Base-by-base conservation (phyloP, 1,284 basidiomycete species). In the Somion occarium region DNA sequence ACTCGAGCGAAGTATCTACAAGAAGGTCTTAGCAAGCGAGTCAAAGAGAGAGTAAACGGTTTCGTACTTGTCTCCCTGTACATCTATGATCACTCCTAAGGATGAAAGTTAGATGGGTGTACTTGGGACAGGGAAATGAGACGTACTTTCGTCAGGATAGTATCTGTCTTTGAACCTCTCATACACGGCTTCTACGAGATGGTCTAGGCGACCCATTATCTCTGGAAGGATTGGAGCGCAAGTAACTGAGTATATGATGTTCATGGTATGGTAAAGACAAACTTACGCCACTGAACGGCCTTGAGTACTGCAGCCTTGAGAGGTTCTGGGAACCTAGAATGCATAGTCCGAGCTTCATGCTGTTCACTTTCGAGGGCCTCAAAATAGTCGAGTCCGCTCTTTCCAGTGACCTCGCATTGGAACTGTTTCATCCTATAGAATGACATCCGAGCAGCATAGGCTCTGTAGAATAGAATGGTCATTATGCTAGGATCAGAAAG, bases 91-190 rank as follows among this genome's bases (percentile, higher is more conserved):
- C 39, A 94, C 81, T 68, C 80, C 92, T 95, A 63, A 22, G 48
- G 52, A 51, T 43, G 53, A 59, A 34, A 46, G 24, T 24, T 38
- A 49, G 50, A 50, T 55, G 48, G 46, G 42, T 48, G 24, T 18
- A 38, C 4, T 19, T 18, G 20, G 43, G n/a, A 38, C 38, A 47
- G 47, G 19, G 13, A n/a, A 7, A 26, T 3, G 30, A 34, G 34
- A 83, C 90, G 56, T 63, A 93, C 92, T 86, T 72, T 99, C 96
- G 57, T 85, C 85, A 44, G 80, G 75, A 66, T 93, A 99, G 72
- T 94, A 99, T 34, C 96, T 83, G 71, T 98, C 88, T 61, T 93
- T 92, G 78, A 94, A 98, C 41, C 96, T 85, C 58, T 98, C 96
- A 65, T 85, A 97, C 38, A 98, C 89, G 47, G 86, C 85, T 67